Evolutionary conservation across 768 basidiomycete genomes (phyloP).

Genomic region (Boletales sp.): DNA sequence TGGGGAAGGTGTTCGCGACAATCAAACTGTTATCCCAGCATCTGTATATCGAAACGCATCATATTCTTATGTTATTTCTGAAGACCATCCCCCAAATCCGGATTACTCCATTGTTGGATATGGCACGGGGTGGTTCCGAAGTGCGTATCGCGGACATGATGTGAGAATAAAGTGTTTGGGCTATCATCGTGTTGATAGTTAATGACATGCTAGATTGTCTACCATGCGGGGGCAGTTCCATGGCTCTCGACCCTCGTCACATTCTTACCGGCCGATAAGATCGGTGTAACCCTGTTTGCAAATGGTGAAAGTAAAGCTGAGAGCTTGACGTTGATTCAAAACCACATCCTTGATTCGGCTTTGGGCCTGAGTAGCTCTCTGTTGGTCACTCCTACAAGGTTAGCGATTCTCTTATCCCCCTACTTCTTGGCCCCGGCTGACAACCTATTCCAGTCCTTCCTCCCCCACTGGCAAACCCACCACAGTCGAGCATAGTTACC

Average conservation of each 20-base stretch:
- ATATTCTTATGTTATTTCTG: constrained; percentile 26
- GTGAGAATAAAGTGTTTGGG: constrained; percentile 19
- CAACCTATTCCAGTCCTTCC: not conserved
- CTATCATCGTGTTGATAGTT: not conserved
- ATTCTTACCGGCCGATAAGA: constrained; percentile 34
- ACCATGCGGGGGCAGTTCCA: constrained; percentile 32
- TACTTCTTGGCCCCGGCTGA: not conserved
- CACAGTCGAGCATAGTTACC: not conserved
- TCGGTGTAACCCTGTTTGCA: constrained; percentile 36
- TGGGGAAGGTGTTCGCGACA: constrained; percentile 30
- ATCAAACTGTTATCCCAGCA: constrained; percentile 31
- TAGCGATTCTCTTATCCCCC: not conserved
- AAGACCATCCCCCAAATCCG: constrained; percentile 5
- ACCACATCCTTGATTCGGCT: constrained; percentile 24
- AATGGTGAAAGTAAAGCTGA: constrained; percentile 24
- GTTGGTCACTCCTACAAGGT: constrained; percentile 1
- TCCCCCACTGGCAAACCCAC: not conserved
- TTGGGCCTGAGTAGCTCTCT: constrained; percentile 4
- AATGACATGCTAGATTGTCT: constrained; percentile 27
- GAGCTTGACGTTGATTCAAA: constrained; percentile 4
- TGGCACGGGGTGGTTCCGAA: constrained; percentile 40
- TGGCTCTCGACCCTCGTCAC: constrained; percentile 30
- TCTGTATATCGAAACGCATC: constrained; percentile 29
- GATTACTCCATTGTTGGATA: constrained; percentile 33
- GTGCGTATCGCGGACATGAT: constrained; percentile 39